A percentile compares a stretch with the other conserved stretches of the same genome.
phyloP scores from a whole-genome alignment of 495 filamentous ascomycete genomes.

The Aspergillus nanangensis region DNA sequence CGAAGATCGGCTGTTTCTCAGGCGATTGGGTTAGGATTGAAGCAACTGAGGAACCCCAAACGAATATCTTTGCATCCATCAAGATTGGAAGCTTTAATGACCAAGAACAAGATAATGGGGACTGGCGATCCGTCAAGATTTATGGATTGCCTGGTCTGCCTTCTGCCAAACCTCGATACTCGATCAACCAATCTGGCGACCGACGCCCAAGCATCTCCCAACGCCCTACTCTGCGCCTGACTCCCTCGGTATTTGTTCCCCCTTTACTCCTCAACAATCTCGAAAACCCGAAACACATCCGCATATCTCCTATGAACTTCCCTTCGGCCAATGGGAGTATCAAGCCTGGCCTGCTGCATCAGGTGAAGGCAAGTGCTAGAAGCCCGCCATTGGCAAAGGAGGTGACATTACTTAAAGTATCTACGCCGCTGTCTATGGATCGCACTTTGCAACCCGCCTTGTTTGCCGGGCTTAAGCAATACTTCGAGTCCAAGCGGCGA shows the following conservation, averaged over 20 bases:
- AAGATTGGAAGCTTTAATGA: constrained; percentile 44
- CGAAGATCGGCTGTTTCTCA: constrained; percentile 91
- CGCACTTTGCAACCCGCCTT: constrained; percentile 75
- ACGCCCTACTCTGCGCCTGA: constrained; percentile 30
- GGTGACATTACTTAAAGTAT: constrained; percentile 83
- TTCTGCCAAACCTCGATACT: constrained; percentile 46
- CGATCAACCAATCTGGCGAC: constrained; percentile 41
- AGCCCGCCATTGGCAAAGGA: constrained; percentile 84
- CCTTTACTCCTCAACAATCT: constrained; percentile 85
- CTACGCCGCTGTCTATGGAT: constrained; percentile 83
- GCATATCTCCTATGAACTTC: constrained; percentile 60
- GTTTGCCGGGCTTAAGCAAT: constrained; percentile 75
- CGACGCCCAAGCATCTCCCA: constrained; percentile 52
- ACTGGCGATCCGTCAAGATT: constrained; percentile 77
- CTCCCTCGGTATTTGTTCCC: constrained; percentile 70
- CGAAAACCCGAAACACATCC: constrained; percentile 66
- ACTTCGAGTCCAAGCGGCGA: constrained; percentile 75
- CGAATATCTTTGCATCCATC: constrained; percentile 51
- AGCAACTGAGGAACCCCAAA: constrained; percentile 59
- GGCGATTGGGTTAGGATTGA: constrained; percentile 96
- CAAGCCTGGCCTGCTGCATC: constrained; percentile 32
- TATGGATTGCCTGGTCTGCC: constrained; percentile 76
- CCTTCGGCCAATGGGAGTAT: constrained; percentile 24
- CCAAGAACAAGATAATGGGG: constrained; percentile 38
- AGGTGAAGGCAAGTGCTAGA: constrained; percentile 49